Percentiles rank a stretch among this genome's conserved stretches.
These are phyloP conservation scores for Nicotiana obtusifolia DNA, from an alignment of 257 asterid species.

Conservation along the genomic window DNA sequence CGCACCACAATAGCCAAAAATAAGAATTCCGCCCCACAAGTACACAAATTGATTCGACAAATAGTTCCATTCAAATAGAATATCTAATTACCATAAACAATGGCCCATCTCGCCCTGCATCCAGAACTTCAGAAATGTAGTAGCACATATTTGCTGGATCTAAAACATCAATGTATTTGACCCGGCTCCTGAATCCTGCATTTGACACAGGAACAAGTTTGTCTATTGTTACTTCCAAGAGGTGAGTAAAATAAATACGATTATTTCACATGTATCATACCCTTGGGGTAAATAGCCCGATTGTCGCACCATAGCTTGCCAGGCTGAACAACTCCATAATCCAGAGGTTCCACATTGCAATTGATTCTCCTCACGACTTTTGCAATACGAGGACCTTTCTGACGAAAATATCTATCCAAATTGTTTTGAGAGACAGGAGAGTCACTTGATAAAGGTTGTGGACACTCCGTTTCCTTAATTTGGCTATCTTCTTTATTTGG, in stretches of 20 bases:
- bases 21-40: neutral
- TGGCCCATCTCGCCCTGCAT: conserved; percentile 73
- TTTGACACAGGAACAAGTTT: conserved; percentile 17
- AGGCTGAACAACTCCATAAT: conserved; percentile 51
- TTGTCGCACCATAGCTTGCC: conserved; percentile 82
- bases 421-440: conserved; percentile 45
- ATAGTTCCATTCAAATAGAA: neutral
- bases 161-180: conserved; percentile 58
- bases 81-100: conserved; percentile 62
- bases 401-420: conserved; percentile 70
- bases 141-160: conserved; percentile 75
- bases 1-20: neutral
- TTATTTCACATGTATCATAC: conserved; percentile 32
- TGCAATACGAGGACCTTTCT: conserved; percentile 98
- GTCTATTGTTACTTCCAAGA: conserved; percentile 12
- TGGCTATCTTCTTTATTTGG: conserved; percentile 22
- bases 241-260: neutral
- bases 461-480: conserved; percentile 32
- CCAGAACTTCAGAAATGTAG: conserved; percentile 80
- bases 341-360: conserved; percentile 76
- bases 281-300: conserved; percentile 83
- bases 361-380: conserved; percentile 84
- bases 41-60: neutral
- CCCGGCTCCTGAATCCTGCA: conserved; percentile 95
- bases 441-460: conserved; percentile 34